Evolutionary conservation across 305 asterid genomes (phyloP).

Genomic region (Caryopteris hybrid): DNA sequence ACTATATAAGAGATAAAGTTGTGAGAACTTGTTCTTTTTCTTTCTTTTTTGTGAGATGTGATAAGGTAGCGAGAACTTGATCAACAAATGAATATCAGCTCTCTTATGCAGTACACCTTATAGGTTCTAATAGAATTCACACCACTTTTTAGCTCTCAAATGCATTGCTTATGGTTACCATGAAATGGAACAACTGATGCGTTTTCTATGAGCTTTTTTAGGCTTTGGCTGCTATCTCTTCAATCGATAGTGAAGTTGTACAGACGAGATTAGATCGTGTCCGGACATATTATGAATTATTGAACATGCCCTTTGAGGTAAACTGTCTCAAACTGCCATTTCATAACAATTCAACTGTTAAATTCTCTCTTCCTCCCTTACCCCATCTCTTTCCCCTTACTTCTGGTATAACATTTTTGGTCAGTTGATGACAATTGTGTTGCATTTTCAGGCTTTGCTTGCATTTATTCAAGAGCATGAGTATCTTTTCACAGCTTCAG

Average conservation of each 20-base stretch:
- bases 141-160: background rate
- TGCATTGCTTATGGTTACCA: background rate
- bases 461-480: constrained; percentile 88
- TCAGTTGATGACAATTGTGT: constrained; percentile 5
- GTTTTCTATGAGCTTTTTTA: constrained; percentile 28
- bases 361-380: background rate
- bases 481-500: constrained; percentile 60
- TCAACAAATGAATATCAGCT: background rate
- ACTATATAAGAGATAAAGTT: too few species aligned
- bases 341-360: background rate
- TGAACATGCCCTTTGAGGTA: constrained; percentile 99
- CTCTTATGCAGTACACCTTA: background rate
- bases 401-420: background rate
- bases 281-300: constrained; percentile 82
- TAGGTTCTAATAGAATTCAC: background rate
- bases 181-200: constrained; percentile 7
- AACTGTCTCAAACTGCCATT: constrained; percentile 16
- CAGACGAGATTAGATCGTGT: constrained; percentile 84
- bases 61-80: background rate
- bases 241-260: constrained; percentile 76
- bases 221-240: constrained; percentile 96
- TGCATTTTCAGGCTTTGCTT: constrained; percentile 72
- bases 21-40: constrained; percentile 4
- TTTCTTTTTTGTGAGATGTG: too few species aligned
- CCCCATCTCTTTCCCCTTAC: background rate